Base-by-base conservation (phyloP, 2,329 filamentous ascomycete genomes). In the Verticillium longisporum region DNA sequence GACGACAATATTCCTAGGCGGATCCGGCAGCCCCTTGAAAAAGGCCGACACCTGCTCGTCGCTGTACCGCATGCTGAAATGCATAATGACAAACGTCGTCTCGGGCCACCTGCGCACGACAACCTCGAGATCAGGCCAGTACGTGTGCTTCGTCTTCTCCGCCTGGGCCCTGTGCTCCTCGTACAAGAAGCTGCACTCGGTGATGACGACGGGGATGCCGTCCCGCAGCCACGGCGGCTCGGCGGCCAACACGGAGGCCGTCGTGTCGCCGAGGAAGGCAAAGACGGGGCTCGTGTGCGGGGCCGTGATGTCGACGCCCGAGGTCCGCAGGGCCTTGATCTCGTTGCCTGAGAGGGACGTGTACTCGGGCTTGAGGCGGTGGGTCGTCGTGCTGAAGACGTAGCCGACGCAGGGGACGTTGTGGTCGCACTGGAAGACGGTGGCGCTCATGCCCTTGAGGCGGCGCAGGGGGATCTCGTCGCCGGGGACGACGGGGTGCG, bases 261-360 rank as follows among this genome's bases (percentile, higher is more conserved):
- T 80, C 1, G 77, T 79, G 65, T 81, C 79, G 6, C 79, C 79
- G 4, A 81, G 68, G 59, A 81, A 82, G 11, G 78, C 78, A 56
- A 81, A 79, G 1, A 81, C 71, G 41, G 77, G 75, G 6, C 68
- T 68, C 4, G 69, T 70, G 5, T 74, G 72, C 4, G 74, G 70
- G 1, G 70, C 72, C 1, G 79, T 81, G 64, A 82, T 71, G 32
- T 71, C 68, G 1, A 70, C 68, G 3, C 77, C 77, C 0, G 72
- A 65, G 37, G 73, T 66, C 7, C 77, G 74, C 18, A 80, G 71
- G 2, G 63, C 63, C 58, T 72, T 74, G 36, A 82, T 68, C 59
- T 78, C 71, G 1, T 67, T 62, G 1, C 76, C 77, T 2, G 72
- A 50, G 0, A 75, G 71, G 10, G 68, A 66, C 0, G 65, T 62